These are phyloP conservation scores for Yarrowia osloensis DNA, from an alignment of 805 yeast species.

Conservation along the genomic window DNA sequence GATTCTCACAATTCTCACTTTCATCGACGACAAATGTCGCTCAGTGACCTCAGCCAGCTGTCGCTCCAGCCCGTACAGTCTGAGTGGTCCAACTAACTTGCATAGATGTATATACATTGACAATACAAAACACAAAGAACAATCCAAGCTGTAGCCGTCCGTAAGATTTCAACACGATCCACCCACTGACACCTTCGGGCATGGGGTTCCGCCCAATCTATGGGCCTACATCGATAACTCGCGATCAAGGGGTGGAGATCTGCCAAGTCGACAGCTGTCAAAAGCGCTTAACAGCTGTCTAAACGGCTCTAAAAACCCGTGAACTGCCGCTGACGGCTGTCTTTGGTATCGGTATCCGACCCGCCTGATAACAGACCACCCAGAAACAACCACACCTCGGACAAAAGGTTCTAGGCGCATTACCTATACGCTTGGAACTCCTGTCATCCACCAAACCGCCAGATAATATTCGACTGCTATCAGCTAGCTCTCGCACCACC, in stretches of 20 bases:
- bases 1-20: conserved; percentile 3
- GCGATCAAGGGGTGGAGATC: background rate
- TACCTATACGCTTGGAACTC: background rate
- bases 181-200: too few relatives aligned
- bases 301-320: background rate
- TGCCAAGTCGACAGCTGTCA: background rate
- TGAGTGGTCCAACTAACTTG: conserved; percentile 29
- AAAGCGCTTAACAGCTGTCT: background rate
- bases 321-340: background rate
- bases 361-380: background rate
- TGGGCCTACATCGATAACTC: background rate
- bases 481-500: background rate
- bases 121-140: background rate
- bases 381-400: background rate
- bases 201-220: background rate
- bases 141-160: background rate
- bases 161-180: too few relatives aligned
- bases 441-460: background rate
- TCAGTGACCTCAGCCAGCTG: conserved; percentile 27
- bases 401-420: background rate
- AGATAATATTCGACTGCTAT: background rate
- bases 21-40: conserved; percentile 24
- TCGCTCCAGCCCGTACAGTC: conserved; percentile 21
- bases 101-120: conserved; percentile 24
- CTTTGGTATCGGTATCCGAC: background rate